These are phyloP conservation scores for Biscogniauxia sp. DNA, from an alignment of 2,329 filamentous ascomycete species.

Conservation along the genomic window DNA sequence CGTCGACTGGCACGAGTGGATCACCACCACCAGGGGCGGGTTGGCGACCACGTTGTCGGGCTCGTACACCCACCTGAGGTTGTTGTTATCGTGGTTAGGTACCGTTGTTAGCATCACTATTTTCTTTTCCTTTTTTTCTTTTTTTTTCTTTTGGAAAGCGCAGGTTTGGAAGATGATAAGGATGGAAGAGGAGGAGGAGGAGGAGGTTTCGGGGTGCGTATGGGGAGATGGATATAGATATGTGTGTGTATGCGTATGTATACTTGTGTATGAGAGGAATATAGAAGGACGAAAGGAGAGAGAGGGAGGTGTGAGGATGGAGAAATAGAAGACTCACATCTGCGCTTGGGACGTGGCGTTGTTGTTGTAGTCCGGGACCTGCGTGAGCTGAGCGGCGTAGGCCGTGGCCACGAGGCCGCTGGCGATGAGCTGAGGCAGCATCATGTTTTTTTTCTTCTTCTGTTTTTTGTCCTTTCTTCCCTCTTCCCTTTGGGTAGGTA, in stretches of 20 bases:
- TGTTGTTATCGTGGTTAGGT: background rate
- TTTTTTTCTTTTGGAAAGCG: background rate
- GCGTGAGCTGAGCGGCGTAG: conserved; percentile 32
- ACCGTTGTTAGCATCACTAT: no score
- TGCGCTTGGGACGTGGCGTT: conserved; percentile 36
- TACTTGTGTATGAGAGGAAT: background rate
- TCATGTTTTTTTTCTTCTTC: conserved; percentile 13
- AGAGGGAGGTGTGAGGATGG: background rate
- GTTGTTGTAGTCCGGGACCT: conserved; percentile 35
- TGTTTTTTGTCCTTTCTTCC: background rate
- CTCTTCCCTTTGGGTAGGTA: no score
- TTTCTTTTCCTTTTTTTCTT: background rate
- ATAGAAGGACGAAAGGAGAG: background rate
- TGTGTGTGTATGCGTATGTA: no score
- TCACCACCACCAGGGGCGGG: conserved; percentile 36
- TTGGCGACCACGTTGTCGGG: conserved; percentile 36
- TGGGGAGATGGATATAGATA: background rate
- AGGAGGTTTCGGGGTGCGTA: no score
- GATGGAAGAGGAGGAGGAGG: background rate
- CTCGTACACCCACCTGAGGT: conserved; percentile 34
- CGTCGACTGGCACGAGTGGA: conserved; percentile 38
- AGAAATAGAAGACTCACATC: conserved; percentile 27
- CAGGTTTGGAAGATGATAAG: background rate
- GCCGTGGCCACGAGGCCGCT: conserved; percentile 23
- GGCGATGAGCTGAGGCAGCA: conserved; percentile 21